Conservation (phyloP, 2,329 filamentous ascomycete species). For the Emmonsiellopsis sp. region DNA sequence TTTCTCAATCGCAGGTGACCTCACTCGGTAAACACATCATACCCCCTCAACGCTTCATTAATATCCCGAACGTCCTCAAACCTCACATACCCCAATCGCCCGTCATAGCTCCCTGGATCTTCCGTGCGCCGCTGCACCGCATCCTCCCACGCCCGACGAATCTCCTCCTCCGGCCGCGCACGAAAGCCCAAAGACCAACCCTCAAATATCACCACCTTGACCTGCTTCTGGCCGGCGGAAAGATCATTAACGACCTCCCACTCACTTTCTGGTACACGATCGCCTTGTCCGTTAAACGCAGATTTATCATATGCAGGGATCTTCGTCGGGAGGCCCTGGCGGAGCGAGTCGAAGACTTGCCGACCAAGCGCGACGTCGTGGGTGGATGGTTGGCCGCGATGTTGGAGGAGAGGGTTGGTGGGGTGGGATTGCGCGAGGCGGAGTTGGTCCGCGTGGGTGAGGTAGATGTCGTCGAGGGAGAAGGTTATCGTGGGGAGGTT, state of each 20-base stretch:
- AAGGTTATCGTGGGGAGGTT: constrained; percentile 59
- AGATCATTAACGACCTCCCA: constrained; percentile 49
- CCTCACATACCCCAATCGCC: constrained; percentile 46
- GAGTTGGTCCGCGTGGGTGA: constrained; percentile 60
- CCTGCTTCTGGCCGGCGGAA: constrained; percentile 20
- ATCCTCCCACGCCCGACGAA: constrained; percentile 46
- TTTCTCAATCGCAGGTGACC: constrained; percentile 9
- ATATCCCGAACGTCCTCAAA: constrained; percentile 49
- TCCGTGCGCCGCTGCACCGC: constrained; percentile 40
- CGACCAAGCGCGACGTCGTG: constrained; percentile 64
- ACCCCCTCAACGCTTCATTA: constrained; percentile 49
- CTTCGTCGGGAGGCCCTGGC: constrained; percentile 41
- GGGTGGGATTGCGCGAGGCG: constrained; percentile 57
- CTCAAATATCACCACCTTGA: constrained; percentile 69
- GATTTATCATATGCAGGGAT: constrained; percentile 82
- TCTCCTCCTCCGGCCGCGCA: constrained; percentile 46
- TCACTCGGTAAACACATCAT: constrained; percentile 50
- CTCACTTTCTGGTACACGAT: constrained; percentile 53
- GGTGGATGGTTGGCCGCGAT: constrained; percentile 74
- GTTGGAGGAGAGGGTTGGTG: constrained; percentile 66
- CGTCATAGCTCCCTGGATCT: constrained; percentile 32
- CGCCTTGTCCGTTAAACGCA: constrained; percentile 64
- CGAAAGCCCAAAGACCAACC: constrained; percentile 88
- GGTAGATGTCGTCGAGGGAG: constrained; percentile 86
- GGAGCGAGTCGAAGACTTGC: constrained; percentile 54